These are phyloP conservation scores for Adansonia gregorii DNA, from an alignment of 441 rosid genomes.

Conservation along the genomic window DNA sequence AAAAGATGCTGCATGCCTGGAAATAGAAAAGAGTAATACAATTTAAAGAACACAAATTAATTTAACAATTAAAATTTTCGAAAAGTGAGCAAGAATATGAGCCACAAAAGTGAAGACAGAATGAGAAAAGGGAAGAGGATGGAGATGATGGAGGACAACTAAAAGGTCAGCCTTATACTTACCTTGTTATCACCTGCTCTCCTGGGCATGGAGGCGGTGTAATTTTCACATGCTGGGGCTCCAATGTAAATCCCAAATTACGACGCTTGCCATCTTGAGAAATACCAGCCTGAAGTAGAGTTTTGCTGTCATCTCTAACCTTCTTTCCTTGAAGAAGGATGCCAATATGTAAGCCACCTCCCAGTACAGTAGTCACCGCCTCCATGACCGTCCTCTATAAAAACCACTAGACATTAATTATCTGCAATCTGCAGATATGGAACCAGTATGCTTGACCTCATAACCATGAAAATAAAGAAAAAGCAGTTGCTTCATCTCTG, in stretches of 20 bases:
- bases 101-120: not conserved
- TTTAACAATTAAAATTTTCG: not conserved
- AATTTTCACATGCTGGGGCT: slow-evolving; percentile 41
- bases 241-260: slow-evolving; percentile 58
- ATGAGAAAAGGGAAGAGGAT: not conserved
- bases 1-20: slow-evolving; percentile 25
- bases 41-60: not conserved
- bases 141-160: not conserved
- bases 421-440: slow-evolving; percentile 4
- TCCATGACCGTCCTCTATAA: slow-evolving; percentile 53
- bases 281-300: slow-evolving; percentile 66
- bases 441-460: not conserved
- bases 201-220: slow-evolving; percentile 31
- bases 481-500: not conserved
- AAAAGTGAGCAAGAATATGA: not conserved
- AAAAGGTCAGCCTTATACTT: slow-evolving; percentile 21
- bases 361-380: slow-evolving; percentile 54
- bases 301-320: slow-evolving; percentile 72
- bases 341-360: slow-evolving; percentile 62
- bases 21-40: slow-evolving; percentile 12
- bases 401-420: slow-evolving; percentile 12
- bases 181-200: slow-evolving; percentile 39
- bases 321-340: slow-evolving; percentile 64
- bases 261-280: slow-evolving; percentile 47
- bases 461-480: not conserved